These are phyloP conservation scores for Oehlia diaphana DNA, from an alignment of 192 early-diverging fungal genomes.

Conservation along the genomic window DNA sequence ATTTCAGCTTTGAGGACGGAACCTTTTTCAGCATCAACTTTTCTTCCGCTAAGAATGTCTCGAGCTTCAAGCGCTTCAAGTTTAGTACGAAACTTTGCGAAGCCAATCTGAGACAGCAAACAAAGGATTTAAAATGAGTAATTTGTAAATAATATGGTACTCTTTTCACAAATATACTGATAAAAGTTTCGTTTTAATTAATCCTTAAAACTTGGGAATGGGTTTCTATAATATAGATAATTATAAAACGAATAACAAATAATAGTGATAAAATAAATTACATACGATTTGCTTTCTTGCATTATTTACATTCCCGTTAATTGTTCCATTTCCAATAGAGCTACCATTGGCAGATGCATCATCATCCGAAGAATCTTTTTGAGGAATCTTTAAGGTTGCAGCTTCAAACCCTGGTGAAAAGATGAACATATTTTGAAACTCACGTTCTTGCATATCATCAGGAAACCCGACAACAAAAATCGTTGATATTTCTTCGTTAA, in stretches of 20 bases:
- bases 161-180: neutral
- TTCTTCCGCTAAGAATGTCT: conserved; percentile 87
- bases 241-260: neutral
- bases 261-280: conserved; percentile 18
- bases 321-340: conserved; percentile 24
- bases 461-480: conserved; percentile 99
- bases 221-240: neutral
- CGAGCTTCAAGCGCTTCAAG: conserved; percentile 90
- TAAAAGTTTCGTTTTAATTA: neutral
- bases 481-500: conserved; percentile 92
- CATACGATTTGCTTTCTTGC: conserved; percentile 89
- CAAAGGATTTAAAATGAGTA: neutral
- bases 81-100: conserved; percentile 94
- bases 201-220: neutral
- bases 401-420: conserved; percentile 98
- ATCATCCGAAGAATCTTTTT: conserved; percentile 61
- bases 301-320: conserved; percentile 50
- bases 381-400: conserved; percentile 90
- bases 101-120: conserved; percentile 78
- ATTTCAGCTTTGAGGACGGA: conserved; percentile 94
- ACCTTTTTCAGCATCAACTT: conserved; percentile 86
- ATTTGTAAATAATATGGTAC: neutral
- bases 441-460: conserved; percentile 97
- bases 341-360: conserved; percentile 29
- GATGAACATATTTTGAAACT: conserved; percentile 99